Evolutionary conservation across 495 filamentous ascomycete species (phyloP).

Genomic region (Peziza echinospora): DNA sequence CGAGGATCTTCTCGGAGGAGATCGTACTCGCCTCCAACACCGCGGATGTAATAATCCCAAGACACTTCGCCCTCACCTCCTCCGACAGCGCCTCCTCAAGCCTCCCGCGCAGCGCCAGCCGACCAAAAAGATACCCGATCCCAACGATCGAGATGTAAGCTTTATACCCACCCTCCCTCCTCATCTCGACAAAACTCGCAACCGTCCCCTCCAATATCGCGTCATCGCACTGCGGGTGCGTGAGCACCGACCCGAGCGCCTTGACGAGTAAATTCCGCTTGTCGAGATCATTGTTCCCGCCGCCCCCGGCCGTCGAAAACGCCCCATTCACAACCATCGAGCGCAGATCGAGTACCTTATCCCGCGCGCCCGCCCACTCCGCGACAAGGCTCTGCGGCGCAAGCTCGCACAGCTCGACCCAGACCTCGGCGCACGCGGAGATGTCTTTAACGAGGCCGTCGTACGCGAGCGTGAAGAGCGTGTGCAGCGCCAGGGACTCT

Average conservation of each 20-base stretch:
- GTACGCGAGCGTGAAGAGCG: neutral
- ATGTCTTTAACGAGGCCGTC: slow-evolving; percentile 31
- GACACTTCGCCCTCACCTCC: slow-evolving; percentile 21
- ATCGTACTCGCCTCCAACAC: slow-evolving; percentile 23
- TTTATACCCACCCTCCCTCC: slow-evolving; percentile 34
- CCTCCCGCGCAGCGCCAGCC: slow-evolving; percentile 30
- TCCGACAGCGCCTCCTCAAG: slow-evolving; percentile 16
- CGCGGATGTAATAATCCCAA: slow-evolving; percentile 26
- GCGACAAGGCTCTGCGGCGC: neutral
- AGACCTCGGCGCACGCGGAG: slow-evolving; percentile 17
- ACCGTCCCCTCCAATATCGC: slow-evolving; percentile 23
- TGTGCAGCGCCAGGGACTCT: neutral
- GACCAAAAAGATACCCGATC: slow-evolving; percentile 38
- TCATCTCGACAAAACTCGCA: slow-evolving; percentile 21
- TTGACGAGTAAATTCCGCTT: slow-evolving; percentile 15
- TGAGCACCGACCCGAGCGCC: slow-evolving; percentile 56
- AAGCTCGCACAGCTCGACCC: slow-evolving; percentile 3
- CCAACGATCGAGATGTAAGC: slow-evolving; percentile 38
- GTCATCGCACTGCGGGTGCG: slow-evolving; percentile 31
- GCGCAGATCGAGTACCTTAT: neutral
- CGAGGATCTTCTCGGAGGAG: slow-evolving; percentile 29
- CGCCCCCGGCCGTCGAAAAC: neutral
- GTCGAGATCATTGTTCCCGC: neutral
- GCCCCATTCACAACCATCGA: neutral
- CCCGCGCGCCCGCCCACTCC: neutral